Base-by-base conservation (phyloP, 2,329 filamentous ascomycete genomes). In the Fusarium sp. region DNA sequence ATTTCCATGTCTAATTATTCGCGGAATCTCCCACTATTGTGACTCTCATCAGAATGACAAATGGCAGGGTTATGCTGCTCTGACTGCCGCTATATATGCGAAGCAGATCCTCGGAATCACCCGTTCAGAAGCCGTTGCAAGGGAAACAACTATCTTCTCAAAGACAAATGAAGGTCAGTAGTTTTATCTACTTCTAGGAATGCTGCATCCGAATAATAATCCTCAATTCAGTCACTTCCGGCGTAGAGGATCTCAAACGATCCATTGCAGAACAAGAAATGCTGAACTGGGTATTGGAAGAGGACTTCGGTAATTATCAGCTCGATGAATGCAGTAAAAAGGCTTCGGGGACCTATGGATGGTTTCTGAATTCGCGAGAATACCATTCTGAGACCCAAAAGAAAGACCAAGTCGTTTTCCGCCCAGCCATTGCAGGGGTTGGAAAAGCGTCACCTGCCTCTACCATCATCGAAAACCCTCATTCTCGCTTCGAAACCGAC, bases 91-190 rank as follows among this genome's bases (percentile, higher is more conserved):
- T 3, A 26, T 44, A 4, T 63, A 59, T 20, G 52, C 52, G 0
- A 59, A 63, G 4, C 14, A 36, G 10, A 9, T 52, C 2, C n/a
- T 52, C 0, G 6, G 0, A 0, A 4, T 17, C 1, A 4, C 12
- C 1, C 18, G 13, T 0, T n/a, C 13, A 9, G 49, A 36, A 0
- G 13, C 6, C 0, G 18, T 17, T 15, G 0, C 0, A 6, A 15
- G 5, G 9, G 13, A 24, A 3, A 2, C 26, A 2, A 9, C 13
- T 5, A 8, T 20, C 0, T 2, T 9, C 12, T 22, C 17, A 0
- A 20, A 26, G 3, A 22, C 26, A 0, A 5, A 52, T 11, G 1
- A 35, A 52, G 48, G 31, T 51, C 8, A 24, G 26, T 48, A 6
- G 5, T 28, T 0, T 14, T 1, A 0, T 14, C 3, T 47, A 0